Base-by-base conservation (phyloP, 345 rosid genomes). In the Hirschfeldia incana region DNA sequence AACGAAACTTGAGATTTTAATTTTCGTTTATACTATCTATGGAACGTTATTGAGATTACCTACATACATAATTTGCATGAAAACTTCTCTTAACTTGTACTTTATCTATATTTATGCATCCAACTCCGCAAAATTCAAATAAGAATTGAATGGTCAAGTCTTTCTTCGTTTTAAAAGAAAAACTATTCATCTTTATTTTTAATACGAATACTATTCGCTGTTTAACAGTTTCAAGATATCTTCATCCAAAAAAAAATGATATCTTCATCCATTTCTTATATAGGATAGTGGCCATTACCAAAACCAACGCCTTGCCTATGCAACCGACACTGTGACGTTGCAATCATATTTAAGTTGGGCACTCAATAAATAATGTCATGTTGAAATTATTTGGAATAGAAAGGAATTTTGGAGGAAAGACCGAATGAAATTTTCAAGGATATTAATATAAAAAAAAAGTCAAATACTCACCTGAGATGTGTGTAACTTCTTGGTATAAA, bases 81-180 rank as follows among this genome's bases (percentile, higher is more conserved):
- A 34, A 62, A 49, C 12, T 77, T 77, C 76, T 77, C 65, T 77
- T 36, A 3, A 27, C n/a, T 13, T 49, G 55, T 49, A 49, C 6
- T 49, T 37, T n/a, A n/a, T 49, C 13, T 49, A 49, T 4, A 13
- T 51, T 15, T 51, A 51, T 51, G 58, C 58, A 51, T 51, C 26
- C 16, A 15, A 58, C 30, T 58, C 62, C 5, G 13, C 62, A 8
- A 58, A 26, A 8, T 9, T 26, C 13, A 58, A 21, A 58, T 58
- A 49, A 42, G 8, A 57, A 44, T 76, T 63, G 80, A 77, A 77
- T 17, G 29, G 81, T 71, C 81, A 70, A 77, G 71, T 71, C 67
- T 15, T 69, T 69, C 73, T 28, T 55, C 37, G 42, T 27, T 39
- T 75, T 3, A 5, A 67, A 46, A 51, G 6, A 33, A 21, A 39